Percentiles rank a stretch among this genome's conserved stretches.
These are phyloP conservation scores for Dendrobium nobile DNA, from an alignment of 106 monocot species.

Conservation along the genomic window DNA sequence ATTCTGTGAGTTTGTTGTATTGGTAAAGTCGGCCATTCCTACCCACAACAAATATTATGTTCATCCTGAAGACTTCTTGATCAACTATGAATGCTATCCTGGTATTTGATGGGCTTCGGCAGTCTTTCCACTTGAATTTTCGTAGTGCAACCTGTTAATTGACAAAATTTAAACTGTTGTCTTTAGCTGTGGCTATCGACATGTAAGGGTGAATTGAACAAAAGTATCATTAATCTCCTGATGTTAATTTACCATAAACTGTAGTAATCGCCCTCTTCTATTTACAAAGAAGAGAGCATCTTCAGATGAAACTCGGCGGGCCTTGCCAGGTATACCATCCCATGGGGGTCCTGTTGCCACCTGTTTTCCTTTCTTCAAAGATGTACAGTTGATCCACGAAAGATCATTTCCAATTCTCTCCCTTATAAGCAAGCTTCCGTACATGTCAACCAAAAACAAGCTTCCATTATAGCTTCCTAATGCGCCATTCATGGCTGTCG, in stretches of 20 bases:
- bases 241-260: slow-evolving; percentile 51
- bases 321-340: slow-evolving; percentile 50
- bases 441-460: slow-evolving; percentile 61
- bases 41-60: slow-evolving; percentile 65
- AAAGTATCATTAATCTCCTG: background rate
- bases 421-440: slow-evolving; percentile 61
- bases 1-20: slow-evolving; percentile 69
- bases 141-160: slow-evolving; percentile 47
- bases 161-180: background rate
- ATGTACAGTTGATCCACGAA: slow-evolving; percentile 78
- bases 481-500: slow-evolving; percentile 45
- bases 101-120: slow-evolving; percentile 50
- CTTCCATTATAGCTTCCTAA: slow-evolving; percentile 83
- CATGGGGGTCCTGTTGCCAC: slow-evolving; percentile 78
- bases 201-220: background rate
- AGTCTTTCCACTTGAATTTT: slow-evolving; percentile 93
- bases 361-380: slow-evolving; percentile 60
- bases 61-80: slow-evolving; percentile 61
- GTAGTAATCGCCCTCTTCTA: slow-evolving; percentile 69
- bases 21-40: slow-evolving; percentile 74
- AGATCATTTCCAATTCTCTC: slow-evolving; percentile 66
- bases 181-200: background rate
- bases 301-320: slow-evolving; percentile 35
- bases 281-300: slow-evolving; percentile 82
- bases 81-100: slow-evolving; percentile 75